These are phyloP conservation scores for Pythium rishiriense DNA, from an alignment of 352 stramenopile species.

Conservation along the genomic window DNA sequence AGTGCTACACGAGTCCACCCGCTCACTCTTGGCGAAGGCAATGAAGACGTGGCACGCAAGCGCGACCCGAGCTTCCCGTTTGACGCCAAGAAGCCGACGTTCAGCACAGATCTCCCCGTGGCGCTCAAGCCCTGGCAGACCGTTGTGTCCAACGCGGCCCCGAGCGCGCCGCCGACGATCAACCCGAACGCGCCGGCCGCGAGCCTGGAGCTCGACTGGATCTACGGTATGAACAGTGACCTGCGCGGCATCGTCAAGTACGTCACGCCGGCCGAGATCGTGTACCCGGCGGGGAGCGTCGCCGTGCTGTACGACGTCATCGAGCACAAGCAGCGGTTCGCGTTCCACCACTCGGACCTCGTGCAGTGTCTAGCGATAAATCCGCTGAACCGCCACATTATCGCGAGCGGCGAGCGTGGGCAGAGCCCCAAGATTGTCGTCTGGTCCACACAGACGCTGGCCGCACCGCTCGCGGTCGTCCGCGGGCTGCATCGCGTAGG, in stretches of 20 bases:
- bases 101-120: slow-evolving; percentile 29
- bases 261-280: slow-evolving; percentile 56
- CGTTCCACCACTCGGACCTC: slow-evolving; percentile 57
- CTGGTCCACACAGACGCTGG: slow-evolving; percentile 50
- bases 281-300: slow-evolving; percentile 63
- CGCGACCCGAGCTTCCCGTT: slow-evolving; percentile 52
- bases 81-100: slow-evolving; percentile 45
- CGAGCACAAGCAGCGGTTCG: slow-evolving; percentile 71
- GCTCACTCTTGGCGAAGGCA: background rate
- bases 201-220: slow-evolving; percentile 73
- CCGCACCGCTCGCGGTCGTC: slow-evolving; percentile 54
- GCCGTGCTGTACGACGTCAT: slow-evolving; percentile 71
- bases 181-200: slow-evolving; percentile 51
- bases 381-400: slow-evolving; percentile 42
- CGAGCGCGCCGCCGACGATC: slow-evolving; percentile 54
- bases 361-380: slow-evolving; percentile 64
- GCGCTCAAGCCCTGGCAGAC: slow-evolving; percentile 57
- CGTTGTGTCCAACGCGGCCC: slow-evolving; percentile 56
- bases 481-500: slow-evolving; percentile 68
- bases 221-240: slow-evolving; percentile 82
- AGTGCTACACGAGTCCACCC: slow-evolving; percentile 1
- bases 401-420: slow-evolving; percentile 66
- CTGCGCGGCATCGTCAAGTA: slow-evolving; percentile 60
- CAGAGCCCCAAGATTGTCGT: slow-evolving; percentile 62
- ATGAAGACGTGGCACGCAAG: slow-evolving; percentile 27